Evolutionary conservation across 139 green algal species (phyloP).

Genomic region (Coelastrella sp.): DNA sequence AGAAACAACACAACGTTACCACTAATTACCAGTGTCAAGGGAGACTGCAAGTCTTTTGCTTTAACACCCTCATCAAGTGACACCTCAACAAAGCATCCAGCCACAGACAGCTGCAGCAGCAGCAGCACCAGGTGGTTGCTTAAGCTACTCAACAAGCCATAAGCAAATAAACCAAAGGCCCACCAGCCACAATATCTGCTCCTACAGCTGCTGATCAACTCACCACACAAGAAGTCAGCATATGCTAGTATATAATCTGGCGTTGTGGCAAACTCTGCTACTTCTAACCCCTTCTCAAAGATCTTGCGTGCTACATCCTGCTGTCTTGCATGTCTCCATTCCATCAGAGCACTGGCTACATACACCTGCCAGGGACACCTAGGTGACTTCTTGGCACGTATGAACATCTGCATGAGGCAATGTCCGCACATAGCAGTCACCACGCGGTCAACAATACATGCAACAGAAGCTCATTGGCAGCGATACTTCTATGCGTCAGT

Average conservation of each 20-base stretch:
- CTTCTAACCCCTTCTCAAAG: conserved; percentile 93
- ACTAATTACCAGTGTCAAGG: too few relatives aligned
- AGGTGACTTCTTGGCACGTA: conserved; percentile 79
- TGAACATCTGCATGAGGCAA: conserved; percentile 90
- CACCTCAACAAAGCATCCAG: too few relatives aligned
- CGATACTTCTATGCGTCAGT: too few relatives aligned
- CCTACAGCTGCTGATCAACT: not conserved
- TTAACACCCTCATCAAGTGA: too few relatives aligned
- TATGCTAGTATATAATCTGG: conserved; percentile 85
- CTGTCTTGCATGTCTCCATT: conserved; percentile 78
- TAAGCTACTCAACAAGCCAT: too few relatives aligned
- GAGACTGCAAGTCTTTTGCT: too few relatives aligned
- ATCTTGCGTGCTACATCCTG: conserved; percentile 90
- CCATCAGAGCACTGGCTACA: conserved; percentile 82
- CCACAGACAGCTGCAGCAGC: too few relatives aligned
- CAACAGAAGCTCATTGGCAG: too few relatives aligned
- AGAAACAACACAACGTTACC: too few relatives aligned
- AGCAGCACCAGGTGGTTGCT: too few relatives aligned
- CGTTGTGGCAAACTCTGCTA: conserved; percentile 56
- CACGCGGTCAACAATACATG: too few relatives aligned
- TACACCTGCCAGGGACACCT: conserved; percentile 87
- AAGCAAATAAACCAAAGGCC: not conserved
- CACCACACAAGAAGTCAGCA: conserved; percentile 61
- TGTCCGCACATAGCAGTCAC: too few relatives aligned
- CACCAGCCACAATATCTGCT: not conserved